Percentiles rank a stretch among this genome's conserved stretches.
Conservation (phyloP, 1,284 basidiomycete species). For the Tilletia setariae region DNA sequence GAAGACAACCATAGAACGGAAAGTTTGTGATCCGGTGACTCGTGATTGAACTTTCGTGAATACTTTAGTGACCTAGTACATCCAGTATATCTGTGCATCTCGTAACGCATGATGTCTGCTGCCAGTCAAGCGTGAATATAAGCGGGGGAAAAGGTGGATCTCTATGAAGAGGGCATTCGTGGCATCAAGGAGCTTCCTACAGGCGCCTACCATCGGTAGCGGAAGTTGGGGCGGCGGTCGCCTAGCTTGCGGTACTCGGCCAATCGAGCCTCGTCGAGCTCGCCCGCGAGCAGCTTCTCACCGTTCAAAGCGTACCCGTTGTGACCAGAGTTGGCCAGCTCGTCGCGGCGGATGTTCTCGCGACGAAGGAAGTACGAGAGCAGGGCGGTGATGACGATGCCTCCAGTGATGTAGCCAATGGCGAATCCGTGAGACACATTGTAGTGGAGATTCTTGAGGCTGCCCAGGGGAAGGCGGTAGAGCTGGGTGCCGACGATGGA, state of each 20-base stretch:
- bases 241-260: background rate
- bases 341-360: conserved; percentile 61
- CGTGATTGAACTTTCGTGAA: too few species aligned
- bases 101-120: too few species aligned
- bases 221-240: conserved; percentile 11
- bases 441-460: conserved; percentile 59
- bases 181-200: too few species aligned
- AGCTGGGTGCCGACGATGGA: conserved; percentile 62
- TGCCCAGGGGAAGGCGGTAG: conserved; percentile 61
- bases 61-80: too few species aligned
- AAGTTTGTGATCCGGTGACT: too few species aligned
- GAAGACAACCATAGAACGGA: too few species aligned
- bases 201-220: conserved; percentile 8
- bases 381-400: conserved; percentile 58
- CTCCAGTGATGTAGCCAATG: conserved; percentile 54
- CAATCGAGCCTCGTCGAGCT: conserved; percentile 11
- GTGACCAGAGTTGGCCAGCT: background rate
- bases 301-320: background rate
- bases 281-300: conserved; percentile 5
- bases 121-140: too few species aligned
- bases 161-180: too few species aligned
- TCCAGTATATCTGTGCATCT: too few species aligned
- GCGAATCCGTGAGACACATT: conserved; percentile 61
- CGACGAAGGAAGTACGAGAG: conserved; percentile 61
- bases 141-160: too few species aligned